Percentiles rank a stretch among this genome's conserved stretches.
Evolutionary conservation across 306 rosid species (phyloP).

Genomic region (Elaeagnus macrophylla): DNA sequence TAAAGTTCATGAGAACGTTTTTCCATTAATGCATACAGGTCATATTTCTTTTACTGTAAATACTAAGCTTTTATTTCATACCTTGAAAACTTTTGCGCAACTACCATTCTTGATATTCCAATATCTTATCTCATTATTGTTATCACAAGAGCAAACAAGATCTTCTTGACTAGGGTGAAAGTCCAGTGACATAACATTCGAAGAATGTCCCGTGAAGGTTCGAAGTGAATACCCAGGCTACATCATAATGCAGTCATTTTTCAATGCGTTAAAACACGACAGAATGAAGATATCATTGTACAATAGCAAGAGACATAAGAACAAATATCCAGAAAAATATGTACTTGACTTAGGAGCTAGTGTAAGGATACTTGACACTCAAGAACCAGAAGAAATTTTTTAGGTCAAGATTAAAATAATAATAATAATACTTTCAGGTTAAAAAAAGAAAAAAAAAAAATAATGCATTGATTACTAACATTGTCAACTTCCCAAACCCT

Average conservation of each 20-base stretch:
- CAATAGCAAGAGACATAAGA: neutral
- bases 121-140: slow-evolving; percentile 57
- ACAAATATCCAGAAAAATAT: too few species aligned
- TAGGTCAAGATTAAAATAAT: neutral
- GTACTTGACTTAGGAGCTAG: too few species aligned
- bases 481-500: slow-evolving; percentile 73
- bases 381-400: too few species aligned
- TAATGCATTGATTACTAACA: slow-evolving; percentile 33
- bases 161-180: slow-evolving; percentile 70
- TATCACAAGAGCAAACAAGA: slow-evolving; percentile 71
- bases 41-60: too few species aligned
- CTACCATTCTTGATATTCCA: slow-evolving; percentile 69
- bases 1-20: neutral
- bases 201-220: slow-evolving; percentile 59
- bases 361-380: too few species aligned
- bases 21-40: slow-evolving; percentile 10
- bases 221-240: slow-evolving; percentile 70
- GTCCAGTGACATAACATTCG: slow-evolving; percentile 64
- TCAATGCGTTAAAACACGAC: slow-evolving; percentile 10
- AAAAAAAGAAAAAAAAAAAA: neutral
- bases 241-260: slow-evolving; percentile 21
- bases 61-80: slow-evolving; percentile 18
- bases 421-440: neutral
- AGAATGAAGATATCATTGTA: neutral
- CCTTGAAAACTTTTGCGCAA: slow-evolving; percentile 65